Base-by-base conservation (phyloP, 2,329 filamentous ascomycete species). In the Colletotrichum falcatum region DNA sequence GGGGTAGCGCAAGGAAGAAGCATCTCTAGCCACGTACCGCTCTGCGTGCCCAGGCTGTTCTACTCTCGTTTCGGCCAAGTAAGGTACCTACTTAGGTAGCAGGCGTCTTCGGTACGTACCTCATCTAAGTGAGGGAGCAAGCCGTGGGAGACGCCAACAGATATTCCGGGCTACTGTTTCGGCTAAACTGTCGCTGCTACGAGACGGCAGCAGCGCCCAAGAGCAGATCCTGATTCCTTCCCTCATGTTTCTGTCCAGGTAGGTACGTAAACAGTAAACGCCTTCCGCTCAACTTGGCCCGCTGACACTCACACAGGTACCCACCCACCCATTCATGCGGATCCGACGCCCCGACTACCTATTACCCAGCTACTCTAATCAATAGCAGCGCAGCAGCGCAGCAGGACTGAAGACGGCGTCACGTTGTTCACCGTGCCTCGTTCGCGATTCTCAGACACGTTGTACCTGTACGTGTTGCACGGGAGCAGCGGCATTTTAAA, bases 131-230 rank as follows among this genome's bases (percentile, higher is more conserved):
- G 62, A 70, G 49, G 55, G 39, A 16, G 48, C 39, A 28, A 66
- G 61, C 60, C 61, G 35, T 61, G 33, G 26, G 44, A 51, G 58
- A 42, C 39, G 9, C 62, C 60, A 28, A 60, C 30, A 39, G 53
- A 42, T 35, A 71, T 71, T 39, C 59, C 5, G 39, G 20, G 28
- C 46, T 56, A 71, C 66, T 64, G 72, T 73, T 73, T 73, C 72
- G 72, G 59, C 61, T 73, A 72, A 53, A 72, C 61, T 51, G 54
- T 39, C 44, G 53, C 53, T n/a, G 33, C 51, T 56, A 18, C 54
- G 33, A 56, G 35, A 59, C 62, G 54, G 53, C 72, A 64, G 35
- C 59, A 65, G 62, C 72, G 70, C 65, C 70, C 65, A 48, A 62
- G 20, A 55, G 48, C 56, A 64, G 61, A 69, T 55, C 49, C 61